Evolutionary conservation across 331 rosid genomes (phyloP).

Genomic region (Pyracantha coccinea): DNA sequence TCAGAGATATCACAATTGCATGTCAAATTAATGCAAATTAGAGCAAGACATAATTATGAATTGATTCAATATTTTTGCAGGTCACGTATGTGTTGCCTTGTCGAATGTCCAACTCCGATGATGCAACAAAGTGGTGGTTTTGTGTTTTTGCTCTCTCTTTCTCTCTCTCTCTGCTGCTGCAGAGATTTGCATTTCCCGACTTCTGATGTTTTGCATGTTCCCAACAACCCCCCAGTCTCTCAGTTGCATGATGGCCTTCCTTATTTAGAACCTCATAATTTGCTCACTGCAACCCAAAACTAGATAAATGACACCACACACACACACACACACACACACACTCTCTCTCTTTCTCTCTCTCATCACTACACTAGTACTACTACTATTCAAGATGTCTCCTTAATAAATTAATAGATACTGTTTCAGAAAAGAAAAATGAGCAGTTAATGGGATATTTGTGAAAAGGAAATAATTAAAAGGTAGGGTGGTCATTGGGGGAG

Average conservation of each 20-base stretch:
- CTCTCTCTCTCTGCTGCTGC: not conserved
- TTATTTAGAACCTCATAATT: slow-evolving; percentile 21
- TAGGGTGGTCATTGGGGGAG: not conserved
- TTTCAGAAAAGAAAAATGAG: not conserved
- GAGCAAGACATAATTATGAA: not conserved
- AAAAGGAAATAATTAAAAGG: not conserved
- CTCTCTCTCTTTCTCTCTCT: too few relatives aligned
- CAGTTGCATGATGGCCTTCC: slow-evolving; percentile 31
- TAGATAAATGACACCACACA: slow-evolving; percentile 13
- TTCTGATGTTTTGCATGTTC: slow-evolving; percentile 45
- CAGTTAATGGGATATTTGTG: not conserved
- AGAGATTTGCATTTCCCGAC: slow-evolving; percentile 21
- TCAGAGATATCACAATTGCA: not conserved
- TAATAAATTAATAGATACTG: not conserved
- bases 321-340: not conserved
- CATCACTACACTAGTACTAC: not conserved
- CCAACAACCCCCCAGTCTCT: slow-evolving; percentile 27
- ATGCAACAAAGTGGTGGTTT: not conserved
- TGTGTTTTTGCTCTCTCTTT: not conserved
- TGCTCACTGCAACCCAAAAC: slow-evolving; percentile 29
- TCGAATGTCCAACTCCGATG: not conserved
- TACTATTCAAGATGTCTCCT: not conserved
- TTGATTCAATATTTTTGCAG: not conserved
- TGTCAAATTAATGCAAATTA: not conserved
- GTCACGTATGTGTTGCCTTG: not conserved